Evolutionary conservation across 139 green algal species (phyloP).

Genomic region (Chlamydomonas eustigma): DNA sequence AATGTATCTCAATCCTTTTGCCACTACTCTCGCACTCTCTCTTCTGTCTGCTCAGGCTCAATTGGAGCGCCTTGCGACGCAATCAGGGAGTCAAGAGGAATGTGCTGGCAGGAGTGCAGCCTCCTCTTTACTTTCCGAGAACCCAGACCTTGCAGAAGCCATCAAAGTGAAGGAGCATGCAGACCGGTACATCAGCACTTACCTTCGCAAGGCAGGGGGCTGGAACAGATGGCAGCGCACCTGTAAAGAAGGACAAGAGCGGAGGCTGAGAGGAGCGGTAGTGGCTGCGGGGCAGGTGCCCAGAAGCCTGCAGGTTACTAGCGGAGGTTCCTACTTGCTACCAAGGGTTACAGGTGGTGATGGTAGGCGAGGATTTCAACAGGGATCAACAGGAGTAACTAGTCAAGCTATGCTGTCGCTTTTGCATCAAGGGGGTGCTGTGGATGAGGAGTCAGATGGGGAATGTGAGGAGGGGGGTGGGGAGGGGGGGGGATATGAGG

Average conservation of each 20-base stretch:
- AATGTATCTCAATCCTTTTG: no score
- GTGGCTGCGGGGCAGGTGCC: not conserved
- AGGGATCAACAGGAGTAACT: not conserved
- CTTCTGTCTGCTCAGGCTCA: no score
- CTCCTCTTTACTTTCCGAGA: no score
- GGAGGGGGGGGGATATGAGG: no score
- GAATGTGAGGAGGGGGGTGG: not conserved
- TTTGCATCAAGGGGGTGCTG: not conserved
- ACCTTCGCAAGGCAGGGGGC: conserved; percentile 31
- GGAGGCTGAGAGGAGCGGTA: not conserved
- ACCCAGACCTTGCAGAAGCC: not conserved
- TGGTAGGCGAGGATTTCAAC: not conserved
- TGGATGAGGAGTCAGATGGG: not conserved
- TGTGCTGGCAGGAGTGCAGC: no score
- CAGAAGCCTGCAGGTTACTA: not conserved
- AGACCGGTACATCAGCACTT: conserved; percentile 39
- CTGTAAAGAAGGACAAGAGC: not conserved
- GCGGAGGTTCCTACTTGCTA: not conserved
- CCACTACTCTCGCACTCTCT: no score
- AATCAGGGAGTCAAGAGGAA: no score
- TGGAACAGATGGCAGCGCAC: conserved; percentile 32
- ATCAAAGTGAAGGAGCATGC: conserved; percentile 10
- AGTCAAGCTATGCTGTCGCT: not conserved
- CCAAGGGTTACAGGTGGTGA: no score
- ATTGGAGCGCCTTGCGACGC: no score